phyloP scores from a whole-genome alignment of 768 basidiomycete species.

The Pleurotus salmoneostramineus region DNA sequence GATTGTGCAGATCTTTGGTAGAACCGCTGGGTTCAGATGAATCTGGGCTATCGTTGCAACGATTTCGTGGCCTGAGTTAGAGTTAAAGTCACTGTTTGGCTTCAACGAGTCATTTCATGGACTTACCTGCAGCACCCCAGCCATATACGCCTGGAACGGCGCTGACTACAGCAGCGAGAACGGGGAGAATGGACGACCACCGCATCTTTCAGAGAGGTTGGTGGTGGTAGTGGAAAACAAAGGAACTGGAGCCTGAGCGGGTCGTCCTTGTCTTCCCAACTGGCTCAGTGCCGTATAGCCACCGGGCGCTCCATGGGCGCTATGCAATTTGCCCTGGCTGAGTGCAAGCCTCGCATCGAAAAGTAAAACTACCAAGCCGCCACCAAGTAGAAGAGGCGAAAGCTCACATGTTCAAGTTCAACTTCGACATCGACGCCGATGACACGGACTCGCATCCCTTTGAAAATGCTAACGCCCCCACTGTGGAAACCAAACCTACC shows the following conservation, averaged over 20 bases:
- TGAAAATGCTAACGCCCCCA: neutral
- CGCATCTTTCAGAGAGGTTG: neutral
- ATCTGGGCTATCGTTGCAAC: slow-evolving; percentile 94
- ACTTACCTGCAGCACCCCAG: slow-evolving; percentile 40
- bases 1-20: slow-evolving; percentile 65
- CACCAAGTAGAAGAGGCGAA: neutral
- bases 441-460: slow-evolving; percentile 18
- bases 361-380: too few species aligned
- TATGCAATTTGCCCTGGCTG: too few species aligned
- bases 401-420: slow-evolving; percentile 63
- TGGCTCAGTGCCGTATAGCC: too few species aligned
- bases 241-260: neutral
- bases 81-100: neutral
- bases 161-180: neutral
- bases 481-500: slow-evolving; percentile 7
- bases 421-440: slow-evolving; percentile 55
- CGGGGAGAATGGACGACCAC: neutral
- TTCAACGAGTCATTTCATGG: neutral
- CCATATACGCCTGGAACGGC: slow-evolving; percentile 19
- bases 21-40: slow-evolving; percentile 72
- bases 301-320: too few species aligned
- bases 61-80: slow-evolving; percentile 76
- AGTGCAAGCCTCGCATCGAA: too few species aligned
- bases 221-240: neutral
- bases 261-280: neutral